phyloP scores from a whole-genome alignment of 192 early-diverging fungal genomes.

The Coemansia interrupta region DNA sequence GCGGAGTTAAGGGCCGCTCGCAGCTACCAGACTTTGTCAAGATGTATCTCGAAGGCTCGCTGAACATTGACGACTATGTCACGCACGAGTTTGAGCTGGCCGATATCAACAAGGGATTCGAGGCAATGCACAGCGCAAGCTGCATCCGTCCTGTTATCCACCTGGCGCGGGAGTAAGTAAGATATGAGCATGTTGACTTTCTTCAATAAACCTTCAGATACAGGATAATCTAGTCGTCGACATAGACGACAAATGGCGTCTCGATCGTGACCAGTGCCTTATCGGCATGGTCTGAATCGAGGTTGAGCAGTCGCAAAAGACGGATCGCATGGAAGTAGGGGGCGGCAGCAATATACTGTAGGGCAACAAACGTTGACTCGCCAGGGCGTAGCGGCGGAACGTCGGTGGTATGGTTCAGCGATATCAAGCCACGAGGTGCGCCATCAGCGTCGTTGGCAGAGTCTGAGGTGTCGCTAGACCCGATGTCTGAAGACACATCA shows the following conservation, averaged over 20 bases:
- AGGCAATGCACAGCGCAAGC: constrained; percentile 78
- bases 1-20: constrained; percentile 91
- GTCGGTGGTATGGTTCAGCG: constrained; percentile 13
- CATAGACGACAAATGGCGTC: constrained; percentile 43
- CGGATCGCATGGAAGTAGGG: constrained; percentile 41
- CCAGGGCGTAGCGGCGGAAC: constrained; percentile 37
- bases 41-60: constrained; percentile 75
- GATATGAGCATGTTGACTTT: not conserved
- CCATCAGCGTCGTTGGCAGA: not conserved
- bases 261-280: constrained; percentile 27
- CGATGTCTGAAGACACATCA: constrained; percentile 5
- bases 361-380: constrained; percentile 24
- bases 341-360: constrained; percentile 39
- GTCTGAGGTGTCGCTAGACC: not conserved
- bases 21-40: constrained; percentile 85
- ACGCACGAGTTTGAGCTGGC: constrained; percentile 76
- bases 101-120: constrained; percentile 92
- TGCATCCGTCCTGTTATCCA: constrained; percentile 56
- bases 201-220: not conserved
- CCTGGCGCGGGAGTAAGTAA: constrained; percentile 28
- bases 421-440: not conserved
- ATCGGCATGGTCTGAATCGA: constrained; percentile 21
- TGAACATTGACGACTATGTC: constrained; percentile 91
- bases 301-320: constrained; percentile 24
- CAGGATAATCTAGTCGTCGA: constrained; percentile 9